These are phyloP conservation scores for Pseudoneurospora amorphoporcata DNA, from an alignment of 495 filamentous ascomycete species.

Conservation along the genomic window DNA sequence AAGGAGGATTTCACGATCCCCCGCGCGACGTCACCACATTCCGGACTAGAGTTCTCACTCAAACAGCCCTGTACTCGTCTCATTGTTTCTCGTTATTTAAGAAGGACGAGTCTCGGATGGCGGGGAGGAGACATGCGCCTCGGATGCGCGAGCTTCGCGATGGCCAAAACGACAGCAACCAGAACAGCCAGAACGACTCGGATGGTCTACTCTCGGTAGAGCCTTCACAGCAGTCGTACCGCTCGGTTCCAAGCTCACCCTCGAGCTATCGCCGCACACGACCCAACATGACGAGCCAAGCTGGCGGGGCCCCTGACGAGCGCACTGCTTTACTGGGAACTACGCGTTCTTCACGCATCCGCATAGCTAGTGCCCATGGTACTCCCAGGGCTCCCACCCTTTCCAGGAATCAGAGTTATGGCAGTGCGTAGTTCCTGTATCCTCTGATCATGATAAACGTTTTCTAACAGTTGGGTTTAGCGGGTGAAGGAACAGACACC, in stretches of 20 bases:
- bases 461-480: slow-evolving; percentile 8
- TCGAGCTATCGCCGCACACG: slow-evolving; percentile 16
- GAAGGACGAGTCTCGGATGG: slow-evolving; percentile 3
- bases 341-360: slow-evolving; percentile 28
- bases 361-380: slow-evolving; percentile 30
- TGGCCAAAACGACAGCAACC: neutral
- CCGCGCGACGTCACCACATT: neutral
- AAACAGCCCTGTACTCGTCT: neutral
- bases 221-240: slow-evolving; percentile 5
- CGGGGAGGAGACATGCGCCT: slow-evolving; percentile 15
- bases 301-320: slow-evolving; percentile 33
- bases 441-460: neutral
- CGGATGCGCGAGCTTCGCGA: slow-evolving; percentile 12
- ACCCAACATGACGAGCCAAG: slow-evolving; percentile 13
- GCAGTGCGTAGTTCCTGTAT: slow-evolving; percentile 19
- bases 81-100: neutral
- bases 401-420: slow-evolving; percentile 39
- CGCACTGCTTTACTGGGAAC: slow-evolving; percentile 33
- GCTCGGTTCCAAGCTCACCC: slow-evolving; percentile 23
- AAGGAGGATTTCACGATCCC: neutral
- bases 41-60: neutral
- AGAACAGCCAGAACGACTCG: slow-evolving; percentile 4
- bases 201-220: slow-evolving; percentile 1
- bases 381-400: slow-evolving; percentile 28
- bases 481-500: slow-evolving; percentile 5